Evolutionary conservation across 2,329 filamentous ascomycete genomes (phyloP).

Genomic region (Colletotrichum liriopes): DNA sequence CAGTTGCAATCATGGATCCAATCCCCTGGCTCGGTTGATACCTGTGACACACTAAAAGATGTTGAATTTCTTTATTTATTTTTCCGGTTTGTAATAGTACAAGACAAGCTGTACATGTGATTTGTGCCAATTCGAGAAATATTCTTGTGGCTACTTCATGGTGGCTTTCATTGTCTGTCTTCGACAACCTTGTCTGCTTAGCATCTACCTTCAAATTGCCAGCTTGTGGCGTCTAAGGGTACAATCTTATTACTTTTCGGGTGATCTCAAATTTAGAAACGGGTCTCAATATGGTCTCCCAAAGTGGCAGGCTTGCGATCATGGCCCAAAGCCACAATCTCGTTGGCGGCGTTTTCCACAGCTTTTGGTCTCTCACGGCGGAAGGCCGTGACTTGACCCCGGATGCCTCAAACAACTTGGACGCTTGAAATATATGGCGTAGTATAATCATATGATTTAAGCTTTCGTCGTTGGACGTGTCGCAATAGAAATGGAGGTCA

Average conservation of each 20-base stretch:
- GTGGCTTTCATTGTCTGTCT: too few relatives aligned
- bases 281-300: too few relatives aligned
- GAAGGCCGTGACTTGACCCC: background rate
- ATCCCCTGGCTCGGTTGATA: background rate
- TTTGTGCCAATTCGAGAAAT: background rate
- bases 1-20: background rate
- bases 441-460: too few relatives aligned
- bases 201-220: too few relatives aligned
- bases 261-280: too few relatives aligned
- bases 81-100: background rate
- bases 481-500: too few relatives aligned
- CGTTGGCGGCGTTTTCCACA: constrained; percentile 1
- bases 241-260: too few relatives aligned
- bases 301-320: background rate
- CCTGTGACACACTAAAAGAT: background rate
- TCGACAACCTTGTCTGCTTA: too few relatives aligned
- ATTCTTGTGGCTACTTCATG: too few relatives aligned
- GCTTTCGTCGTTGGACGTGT: background rate
- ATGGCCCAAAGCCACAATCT: background rate
- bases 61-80: background rate
- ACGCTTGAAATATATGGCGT: too few relatives aligned
- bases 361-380: background rate
- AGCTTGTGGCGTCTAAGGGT: too few relatives aligned
- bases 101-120: background rate
- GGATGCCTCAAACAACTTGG: background rate